Base-by-base conservation (phyloP, 495 filamentous ascomycete species). In the Cenococcum geophilum region DNA sequence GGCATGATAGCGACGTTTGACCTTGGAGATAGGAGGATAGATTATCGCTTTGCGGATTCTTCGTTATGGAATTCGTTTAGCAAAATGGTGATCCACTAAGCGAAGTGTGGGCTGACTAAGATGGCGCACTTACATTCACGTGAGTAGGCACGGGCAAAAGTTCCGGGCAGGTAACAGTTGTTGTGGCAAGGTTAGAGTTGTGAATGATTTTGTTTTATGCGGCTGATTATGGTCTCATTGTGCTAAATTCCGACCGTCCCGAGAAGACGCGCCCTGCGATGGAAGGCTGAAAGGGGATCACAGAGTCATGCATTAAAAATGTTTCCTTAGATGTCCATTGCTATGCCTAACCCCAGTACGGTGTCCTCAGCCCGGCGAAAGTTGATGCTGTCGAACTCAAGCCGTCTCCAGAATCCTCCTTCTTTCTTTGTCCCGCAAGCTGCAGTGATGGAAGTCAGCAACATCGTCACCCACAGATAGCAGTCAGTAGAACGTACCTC, bases 381-480 rank as follows among this genome's bases (percentile, higher is more conserved):
- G 64, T 83, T 78, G 54, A 72, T 42, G 16, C 75, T 69, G 62
- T 57, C 6, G 65, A 55, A 32, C 34, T 58, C 59, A 75, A 65
- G 1, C 70, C 64, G 50, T 79, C 76, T 43, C 76, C 74, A 4
- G 76, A 71, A 57, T 90, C 86, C 48, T 91, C 87, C 64, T 84
- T 85, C 71, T 88, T 89, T 69, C 88, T 78, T 71, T 91, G 88
- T 35, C 89, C 89, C 16, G 86, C 79, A 68, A 91, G 76, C 80
- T 84, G 61, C 6, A 6, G 27, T 32, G 2, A 57, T 43, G 14
- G 18, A 52, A 12, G 40, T 25, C 23, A 61, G 35, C 60, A 40
- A 18, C 18, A 42, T 34, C 27, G 22, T 55, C 9, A 10, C 48
- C 27, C 20, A 5, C 55, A 12, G 14, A 18, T 50, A 57, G 8